phyloP scores from a whole-genome alignment of 116 monocot genomes.

The Trichopus zeylanicus region DNA sequence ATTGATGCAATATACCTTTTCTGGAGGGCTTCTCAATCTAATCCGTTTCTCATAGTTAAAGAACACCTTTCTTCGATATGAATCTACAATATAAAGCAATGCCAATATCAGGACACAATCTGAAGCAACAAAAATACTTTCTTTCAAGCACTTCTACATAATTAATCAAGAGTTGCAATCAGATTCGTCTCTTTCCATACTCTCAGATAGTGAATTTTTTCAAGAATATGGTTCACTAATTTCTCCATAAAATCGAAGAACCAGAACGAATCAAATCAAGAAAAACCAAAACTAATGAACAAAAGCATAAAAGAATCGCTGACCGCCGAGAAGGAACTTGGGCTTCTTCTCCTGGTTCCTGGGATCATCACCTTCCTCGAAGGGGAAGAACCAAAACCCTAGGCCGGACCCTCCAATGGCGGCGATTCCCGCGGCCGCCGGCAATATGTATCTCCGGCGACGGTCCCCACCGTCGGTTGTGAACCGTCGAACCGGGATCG shows the following conservation, averaged over 20 bases:
- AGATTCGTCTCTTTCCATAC: background rate
- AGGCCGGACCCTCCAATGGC: conserved; percentile 23
- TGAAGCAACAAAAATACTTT: background rate
- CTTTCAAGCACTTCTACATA: background rate
- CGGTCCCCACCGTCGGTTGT: background rate
- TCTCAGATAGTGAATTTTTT: no score
- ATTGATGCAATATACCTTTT: conserved; percentile 54
- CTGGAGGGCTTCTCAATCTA: conserved; percentile 70
- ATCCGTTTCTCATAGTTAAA: conserved; percentile 97
- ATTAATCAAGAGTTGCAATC: background rate
- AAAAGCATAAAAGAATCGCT: background rate
- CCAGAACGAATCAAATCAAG: background rate
- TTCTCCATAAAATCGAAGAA: background rate
- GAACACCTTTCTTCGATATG: conserved; percentile 81
- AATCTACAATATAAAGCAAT: conserved; percentile 40
- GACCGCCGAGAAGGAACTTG: conserved; percentile 27
- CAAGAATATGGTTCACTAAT: no score
- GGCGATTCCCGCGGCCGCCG: conserved; percentile 9
- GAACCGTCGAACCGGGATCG: background rate
- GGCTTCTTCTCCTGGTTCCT: conserved; percentile 5
- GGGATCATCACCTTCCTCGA: background rate
- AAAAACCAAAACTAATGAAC: background rate
- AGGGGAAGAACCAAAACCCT: conserved; percentile 19
- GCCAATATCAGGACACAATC: background rate
- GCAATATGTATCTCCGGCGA: background rate